Evolutionary conservation across 2,329 filamentous ascomycete species (phyloP), one percentile per base, ranked within the genome.

Genomic region (Teratosphaeriaceae sp.): DNA sequence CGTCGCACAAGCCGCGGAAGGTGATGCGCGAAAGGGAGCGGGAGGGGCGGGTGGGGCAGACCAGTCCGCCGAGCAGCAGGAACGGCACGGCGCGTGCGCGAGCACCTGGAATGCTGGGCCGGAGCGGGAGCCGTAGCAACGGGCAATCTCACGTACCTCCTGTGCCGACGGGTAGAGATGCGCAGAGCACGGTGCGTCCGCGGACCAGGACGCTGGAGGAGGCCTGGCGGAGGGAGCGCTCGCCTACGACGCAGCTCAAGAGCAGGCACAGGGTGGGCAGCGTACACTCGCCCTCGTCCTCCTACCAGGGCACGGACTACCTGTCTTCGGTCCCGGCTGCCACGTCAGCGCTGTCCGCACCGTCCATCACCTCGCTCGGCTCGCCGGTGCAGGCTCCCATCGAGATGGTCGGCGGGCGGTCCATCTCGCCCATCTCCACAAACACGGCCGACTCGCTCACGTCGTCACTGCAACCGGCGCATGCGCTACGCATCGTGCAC

Each of bases 181-280:
- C 36, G 18, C 31, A 43, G 20, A 38, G 29, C 24, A 19, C 42
- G 16, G 37, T 42, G 27, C 62, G 73, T 37, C 70, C 72, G 34
- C 65, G 74, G 22, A 76, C 73, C 34, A 62, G 71, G 38, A 76
- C 73, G 13, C 56, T 75, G 40, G 72, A 75, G 37, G 71, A 71
- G 48, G 55, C 65, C 19, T 55, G 58, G 6, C 59, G 62, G 7
- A 56, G 66, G 38, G 67, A 70, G 40, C 57, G 55, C 27, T 66
- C 64, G 12, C 65, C 70, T n/a, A 57, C 65, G 23, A 60, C 60
- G 36, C 54, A 67, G 33, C 65, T 64, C 31, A 57, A 63, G 35
- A 65, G 79, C 45, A 72, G 75, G 83, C 77, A 81, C 54, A 75
- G 83, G 40, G 77, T 87, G 33, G 81, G 83, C 38, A 87, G 84